Percentiles rank a stretch among this genome's conserved stretches.
Evolutionary conservation across 352 stramenopile genomes (phyloP).

Genomic region (Globisporangium cylindrosporum): DNA sequence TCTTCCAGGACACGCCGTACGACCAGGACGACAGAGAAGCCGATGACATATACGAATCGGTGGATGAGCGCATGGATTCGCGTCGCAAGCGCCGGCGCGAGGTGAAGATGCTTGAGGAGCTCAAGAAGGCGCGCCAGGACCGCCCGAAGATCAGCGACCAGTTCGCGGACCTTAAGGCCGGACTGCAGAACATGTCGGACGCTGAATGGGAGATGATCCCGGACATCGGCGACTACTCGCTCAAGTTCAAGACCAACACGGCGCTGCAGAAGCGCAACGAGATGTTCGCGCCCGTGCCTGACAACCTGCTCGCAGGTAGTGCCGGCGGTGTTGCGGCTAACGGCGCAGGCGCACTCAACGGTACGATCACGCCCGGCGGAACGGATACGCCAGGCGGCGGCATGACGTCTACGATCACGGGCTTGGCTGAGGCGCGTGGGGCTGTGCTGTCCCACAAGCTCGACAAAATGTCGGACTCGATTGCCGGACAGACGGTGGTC

Average conservation of each 20-base stretch:
- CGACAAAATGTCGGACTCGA: slow-evolving; percentile 97
- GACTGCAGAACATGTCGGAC: slow-evolving; percentile 89
- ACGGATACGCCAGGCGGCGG: slow-evolving; percentile 57
- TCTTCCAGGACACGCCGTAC: slow-evolving; percentile 93
- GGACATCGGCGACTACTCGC: slow-evolving; percentile 96
- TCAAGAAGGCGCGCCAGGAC: slow-evolving; percentile 86
- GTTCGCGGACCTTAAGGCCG: slow-evolving; percentile 97
- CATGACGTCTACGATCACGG: slow-evolving; percentile 78
- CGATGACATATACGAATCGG: slow-evolving; percentile 93
- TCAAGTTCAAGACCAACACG: slow-evolving; percentile 89
- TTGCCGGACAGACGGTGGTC: slow-evolving; percentile 95
- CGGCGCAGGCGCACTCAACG: slow-evolving; percentile 30
- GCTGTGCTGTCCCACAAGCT: slow-evolving; percentile 95
- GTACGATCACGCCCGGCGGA: slow-evolving; percentile 47
- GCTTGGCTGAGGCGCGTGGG: slow-evolving; percentile 89
- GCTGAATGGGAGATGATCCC: slow-evolving; percentile 96
- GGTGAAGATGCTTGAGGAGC: slow-evolving; percentile 75
- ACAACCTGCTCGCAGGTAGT: slow-evolving; percentile 87
- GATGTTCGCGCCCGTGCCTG: slow-evolving; percentile 94
- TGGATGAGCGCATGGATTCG: slow-evolving; percentile 96
- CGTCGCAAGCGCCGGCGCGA: slow-evolving; percentile 88
- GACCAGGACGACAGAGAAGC: slow-evolving; percentile 97
- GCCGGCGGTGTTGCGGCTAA: slow-evolving; percentile 21
- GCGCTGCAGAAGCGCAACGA: slow-evolving; percentile 92
- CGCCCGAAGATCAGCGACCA: slow-evolving; percentile 95